Evolutionary conservation across 306 rosid genomes (phyloP).

Genomic region (Inga leiocalycina): DNA sequence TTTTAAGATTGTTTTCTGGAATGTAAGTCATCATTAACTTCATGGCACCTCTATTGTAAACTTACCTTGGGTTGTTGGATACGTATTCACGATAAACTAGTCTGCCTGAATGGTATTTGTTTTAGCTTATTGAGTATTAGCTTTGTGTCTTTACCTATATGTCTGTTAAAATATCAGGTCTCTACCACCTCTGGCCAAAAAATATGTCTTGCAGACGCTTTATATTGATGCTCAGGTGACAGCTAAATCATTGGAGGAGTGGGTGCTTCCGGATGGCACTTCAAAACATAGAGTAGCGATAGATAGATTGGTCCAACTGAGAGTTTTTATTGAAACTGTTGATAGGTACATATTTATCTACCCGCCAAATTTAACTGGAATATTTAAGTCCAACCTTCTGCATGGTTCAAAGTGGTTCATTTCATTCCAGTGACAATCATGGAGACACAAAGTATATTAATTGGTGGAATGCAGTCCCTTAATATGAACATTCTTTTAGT

Average conservation of each 20-base stretch:
- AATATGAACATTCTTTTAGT: conserved; percentile 13
- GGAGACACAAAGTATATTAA: not conserved
- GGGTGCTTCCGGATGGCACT: conserved; percentile 89
- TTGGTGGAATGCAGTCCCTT: conserved; percentile 7
- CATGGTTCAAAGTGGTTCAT: conserved; percentile 16
- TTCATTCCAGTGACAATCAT: not conserved
- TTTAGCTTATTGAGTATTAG: conserved; percentile 2
- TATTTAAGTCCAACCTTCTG: conserved; percentile 10
- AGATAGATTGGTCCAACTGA: conserved; percentile 86
- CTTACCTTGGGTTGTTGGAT: conserved; percentile 1
- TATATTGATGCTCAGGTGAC: conserved; percentile 63
- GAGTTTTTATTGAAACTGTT: conserved; percentile 70
- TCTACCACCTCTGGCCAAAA: conserved; percentile 89
- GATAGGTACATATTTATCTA: conserved; percentile 53
- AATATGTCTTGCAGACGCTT: conserved; percentile 75
- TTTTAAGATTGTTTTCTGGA: conserved; percentile 8
- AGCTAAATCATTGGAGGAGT: conserved; percentile 81
- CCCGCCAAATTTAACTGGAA: conserved; percentile 8
- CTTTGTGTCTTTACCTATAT: conserved; percentile 11
- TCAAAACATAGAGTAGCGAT: conserved; percentile 84
- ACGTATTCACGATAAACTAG: not conserved
- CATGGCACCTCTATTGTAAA: not conserved
- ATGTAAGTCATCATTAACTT: conserved; percentile 23
- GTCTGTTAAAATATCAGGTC: conserved; percentile 56
- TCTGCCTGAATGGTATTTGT: conserved; percentile 5